Conservation (phyloP, 108 stramenopile genomes). For the Fragilaria crotonensis region DNA sequence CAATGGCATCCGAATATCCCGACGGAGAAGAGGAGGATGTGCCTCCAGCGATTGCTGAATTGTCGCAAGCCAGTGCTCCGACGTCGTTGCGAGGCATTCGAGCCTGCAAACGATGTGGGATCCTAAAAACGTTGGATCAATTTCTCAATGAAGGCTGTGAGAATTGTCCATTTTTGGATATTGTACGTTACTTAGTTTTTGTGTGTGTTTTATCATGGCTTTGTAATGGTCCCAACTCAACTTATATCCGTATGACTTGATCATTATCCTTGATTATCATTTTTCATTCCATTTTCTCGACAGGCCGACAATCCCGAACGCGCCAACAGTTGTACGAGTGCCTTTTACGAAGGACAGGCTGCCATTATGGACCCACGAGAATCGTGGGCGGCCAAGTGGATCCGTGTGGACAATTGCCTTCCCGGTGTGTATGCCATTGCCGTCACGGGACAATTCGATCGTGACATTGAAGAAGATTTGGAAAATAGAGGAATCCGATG, state of each 20-base stretch:
- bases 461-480: conserved; percentile 79
- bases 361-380: conserved; percentile 87
- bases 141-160: conserved; percentile 85
- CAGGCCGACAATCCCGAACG: conserved; percentile 60
- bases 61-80: conserved; percentile 70
- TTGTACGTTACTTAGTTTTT: no score
- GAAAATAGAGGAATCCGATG: conserved; percentile 75
- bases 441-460: conserved; percentile 75
- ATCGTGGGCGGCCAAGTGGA: conserved; percentile 88
- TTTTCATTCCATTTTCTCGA: background rate
- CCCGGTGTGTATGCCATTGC: conserved; percentile 85
- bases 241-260: background rate
- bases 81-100: conserved; percentile 64
- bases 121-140: conserved; percentile 83
- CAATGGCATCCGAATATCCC: background rate
- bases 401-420: conserved; percentile 62
- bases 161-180: conserved; percentile 87
- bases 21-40: conserved; percentile 61
- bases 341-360: conserved; percentile 82
- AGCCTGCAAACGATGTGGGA: conserved; percentile 85
- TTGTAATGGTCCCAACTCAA: no score
- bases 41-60: conserved; percentile 68
- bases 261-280: background rate
- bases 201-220: no score
- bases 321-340: conserved; percentile 68